Evolutionary conservation across 805 yeast genomes (phyloP).

Genomic region (Komagataella pseudopastoris): DNA sequence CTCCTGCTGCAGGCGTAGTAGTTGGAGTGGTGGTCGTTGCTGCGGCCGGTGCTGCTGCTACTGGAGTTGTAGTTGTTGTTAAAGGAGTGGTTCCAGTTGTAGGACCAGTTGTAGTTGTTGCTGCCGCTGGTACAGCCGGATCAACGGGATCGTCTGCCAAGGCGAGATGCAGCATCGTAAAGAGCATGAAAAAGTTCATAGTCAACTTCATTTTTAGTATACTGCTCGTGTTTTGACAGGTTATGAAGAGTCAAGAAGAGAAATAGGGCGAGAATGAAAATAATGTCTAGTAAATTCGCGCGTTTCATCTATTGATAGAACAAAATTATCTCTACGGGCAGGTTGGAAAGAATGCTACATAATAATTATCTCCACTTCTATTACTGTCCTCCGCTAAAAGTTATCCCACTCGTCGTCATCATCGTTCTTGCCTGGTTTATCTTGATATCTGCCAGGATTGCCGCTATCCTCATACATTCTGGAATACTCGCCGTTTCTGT

Average conservation of each 20-base stretch:
- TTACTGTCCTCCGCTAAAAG: neutral
- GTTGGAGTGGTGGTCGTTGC: slow-evolving; percentile 4
- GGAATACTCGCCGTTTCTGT: neutral
- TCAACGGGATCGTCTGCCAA: neutral
- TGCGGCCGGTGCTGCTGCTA: slow-evolving; percentile 1
- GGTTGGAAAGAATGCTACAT: neutral
- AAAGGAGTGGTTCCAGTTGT: slow-evolving; percentile 2
- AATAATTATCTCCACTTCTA: neutral
- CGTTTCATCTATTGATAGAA: neutral
- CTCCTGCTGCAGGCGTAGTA: slow-evolving; percentile 5
- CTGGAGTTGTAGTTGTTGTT: slow-evolving; percentile 4
- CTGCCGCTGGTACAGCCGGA: slow-evolving; percentile 1
- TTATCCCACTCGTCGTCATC: neutral
- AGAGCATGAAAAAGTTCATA: neutral
- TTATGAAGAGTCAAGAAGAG: neutral
- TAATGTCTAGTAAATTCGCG: neutral
- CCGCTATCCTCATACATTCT: neutral
- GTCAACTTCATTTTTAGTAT: neutral
- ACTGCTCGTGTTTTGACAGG: neutral
- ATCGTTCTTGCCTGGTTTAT: neutral
- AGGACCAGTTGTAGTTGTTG: slow-evolving; percentile 6
- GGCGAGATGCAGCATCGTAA: neutral
- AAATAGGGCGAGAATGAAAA: neutral
- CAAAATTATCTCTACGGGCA: neutral
- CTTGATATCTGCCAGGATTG: neutral